phyloP scores from a whole-genome alignment of 2,329 filamentous ascomycete species.

The Tolypocladium endophyticum region DNA sequence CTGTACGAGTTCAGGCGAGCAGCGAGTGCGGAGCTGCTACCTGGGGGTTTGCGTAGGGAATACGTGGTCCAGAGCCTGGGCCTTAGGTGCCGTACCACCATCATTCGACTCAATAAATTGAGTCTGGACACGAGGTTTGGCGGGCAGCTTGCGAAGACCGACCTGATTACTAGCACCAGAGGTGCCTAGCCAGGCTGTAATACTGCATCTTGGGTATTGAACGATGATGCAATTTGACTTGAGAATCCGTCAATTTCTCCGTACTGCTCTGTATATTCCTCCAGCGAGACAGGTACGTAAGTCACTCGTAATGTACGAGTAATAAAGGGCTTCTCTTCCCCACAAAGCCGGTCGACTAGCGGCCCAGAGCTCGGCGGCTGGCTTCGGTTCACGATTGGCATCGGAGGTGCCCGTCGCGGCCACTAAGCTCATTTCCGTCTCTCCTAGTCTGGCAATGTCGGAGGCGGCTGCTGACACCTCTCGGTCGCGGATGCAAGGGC shows the following conservation, averaged over 20 bases:
- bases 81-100: neutral
- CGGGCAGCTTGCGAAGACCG: no score
- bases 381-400: conserved; percentile 5
- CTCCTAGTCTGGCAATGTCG: neutral
- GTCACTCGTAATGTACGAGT: no score
- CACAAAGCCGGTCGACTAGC: neutral
- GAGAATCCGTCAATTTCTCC: neutral
- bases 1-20: no score
- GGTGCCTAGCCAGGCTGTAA: no score
- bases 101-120: neutral
- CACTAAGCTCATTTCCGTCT: neutral
- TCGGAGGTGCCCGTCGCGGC: neutral
- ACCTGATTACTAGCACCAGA: no score
- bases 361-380: conserved; percentile 2
- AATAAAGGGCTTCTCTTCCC: neutral
- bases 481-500: neutral
- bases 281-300: neutral
- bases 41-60: neutral
- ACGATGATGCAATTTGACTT: neutral
- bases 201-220: neutral
- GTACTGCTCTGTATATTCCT: neutral
- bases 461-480: neutral
- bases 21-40: neutral
- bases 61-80: neutral
- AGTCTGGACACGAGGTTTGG: neutral